Conservation (phyloP, 2,329 filamentous ascomycete species). For the Cercospora citrullina region DNA sequence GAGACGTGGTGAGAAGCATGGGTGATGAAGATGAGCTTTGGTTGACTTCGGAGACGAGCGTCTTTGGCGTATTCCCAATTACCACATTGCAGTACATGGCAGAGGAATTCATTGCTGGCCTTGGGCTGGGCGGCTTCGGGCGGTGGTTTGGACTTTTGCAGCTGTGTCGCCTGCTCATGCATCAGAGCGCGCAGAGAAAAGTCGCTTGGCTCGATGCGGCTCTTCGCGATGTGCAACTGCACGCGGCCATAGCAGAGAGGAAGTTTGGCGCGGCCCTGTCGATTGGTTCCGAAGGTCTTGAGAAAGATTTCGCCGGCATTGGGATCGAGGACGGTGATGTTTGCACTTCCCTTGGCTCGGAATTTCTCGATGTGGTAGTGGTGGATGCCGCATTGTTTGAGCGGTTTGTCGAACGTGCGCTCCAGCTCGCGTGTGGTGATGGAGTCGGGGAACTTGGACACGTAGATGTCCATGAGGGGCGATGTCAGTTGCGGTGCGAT, state of each 20-base stretch:
- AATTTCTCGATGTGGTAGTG: slow-evolving; percentile 50
- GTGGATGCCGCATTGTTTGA: slow-evolving; percentile 44
- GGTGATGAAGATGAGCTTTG: slow-evolving; percentile 43
- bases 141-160: not conserved
- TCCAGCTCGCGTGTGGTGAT: slow-evolving; percentile 47
- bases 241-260: slow-evolving; percentile 14
- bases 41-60: slow-evolving; percentile 20
- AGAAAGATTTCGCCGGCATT: slow-evolving; percentile 49
- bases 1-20: slow-evolving; percentile 45
- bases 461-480: slow-evolving; percentile 50
- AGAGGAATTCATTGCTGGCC: slow-evolving; percentile 37
- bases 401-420: slow-evolving; percentile 42
- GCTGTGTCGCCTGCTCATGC: slow-evolving; percentile 25
- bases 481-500: not conserved
- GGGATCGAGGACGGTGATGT: slow-evolving; percentile 49
- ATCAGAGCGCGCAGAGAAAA: slow-evolving; percentile 31
- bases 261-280: slow-evolving; percentile 22
- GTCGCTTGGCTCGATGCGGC: slow-evolving; percentile 24
- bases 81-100: slow-evolving; percentile 44
- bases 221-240: slow-evolving; percentile 11
- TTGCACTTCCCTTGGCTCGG: slow-evolving; percentile 44
- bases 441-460: slow-evolving; percentile 45
- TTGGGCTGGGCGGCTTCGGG: slow-evolving; percentile 1
- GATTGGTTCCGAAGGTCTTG: slow-evolving; percentile 33
- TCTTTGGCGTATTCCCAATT: slow-evolving; percentile 45